Base-by-base conservation (phyloP, 305 asterid genomes). In the Fraxinus greggii region DNA sequence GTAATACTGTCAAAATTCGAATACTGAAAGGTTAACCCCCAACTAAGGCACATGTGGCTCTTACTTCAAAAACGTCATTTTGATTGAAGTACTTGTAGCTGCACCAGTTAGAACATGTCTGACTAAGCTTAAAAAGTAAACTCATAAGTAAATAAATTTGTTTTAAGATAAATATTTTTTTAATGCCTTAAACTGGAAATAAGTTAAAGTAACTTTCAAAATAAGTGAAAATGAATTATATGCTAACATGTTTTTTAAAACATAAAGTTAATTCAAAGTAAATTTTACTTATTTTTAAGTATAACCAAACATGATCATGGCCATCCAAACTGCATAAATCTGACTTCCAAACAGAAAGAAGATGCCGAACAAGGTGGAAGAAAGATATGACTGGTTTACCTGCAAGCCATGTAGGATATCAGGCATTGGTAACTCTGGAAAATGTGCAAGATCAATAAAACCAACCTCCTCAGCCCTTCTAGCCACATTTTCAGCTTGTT, bases 391-490 rank as follows among this genome's bases (percentile, higher is more conserved):
- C 28, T 2, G 8, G 56, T 42, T 1, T 61, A 92, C 99, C 98
- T 94, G 99, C 90, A 94, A 88, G 38, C 97, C 96, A 77, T 94
- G 98, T 69, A 96, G 89, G 87, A 96, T 92, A 76, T 94, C 98
- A 80, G 99, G 98, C 98, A 94, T 91, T 36, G 99, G 98, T n/a
- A 96, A 91, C 91, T 96, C 99, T 0, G 99, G 99, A 77, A 94
- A 96, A 85, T 87, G 93, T 42, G 95, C 92, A 81, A 90, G 90
- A 86, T 96, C 98, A 45, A 96, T 91, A 83, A 90, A 93, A 78
- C 99, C 98, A 67, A 91, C 92, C 85, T 92, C 99, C 88, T 92
- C 97, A 1, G 97, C 98, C 90, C 92, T 93, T 79, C 78, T 86
- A 81, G 94, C 91, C 80, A 97, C 95, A 80, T 86, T 87, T 88